phyloP scores from a whole-genome alignment of 768 basidiomycete species.

The Rhizopogon vulgaris region DNA sequence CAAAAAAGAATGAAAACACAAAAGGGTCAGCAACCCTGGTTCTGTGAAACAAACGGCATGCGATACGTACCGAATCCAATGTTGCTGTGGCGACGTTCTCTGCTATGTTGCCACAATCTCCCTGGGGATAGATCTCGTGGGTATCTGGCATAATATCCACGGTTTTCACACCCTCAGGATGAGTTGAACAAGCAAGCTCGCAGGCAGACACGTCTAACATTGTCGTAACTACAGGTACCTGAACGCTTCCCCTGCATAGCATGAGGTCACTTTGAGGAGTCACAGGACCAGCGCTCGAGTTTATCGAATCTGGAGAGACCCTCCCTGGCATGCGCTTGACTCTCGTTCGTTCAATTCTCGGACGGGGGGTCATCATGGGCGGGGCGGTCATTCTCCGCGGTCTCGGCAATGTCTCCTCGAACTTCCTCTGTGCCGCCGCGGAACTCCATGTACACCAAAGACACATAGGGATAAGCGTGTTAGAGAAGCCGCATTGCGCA shows the following conservation, averaged over 20 bases:
- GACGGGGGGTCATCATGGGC: slow-evolving; percentile 6
- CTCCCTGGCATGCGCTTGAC: slow-evolving; percentile 8
- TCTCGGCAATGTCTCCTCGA: slow-evolving; percentile 34
- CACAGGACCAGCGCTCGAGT: slow-evolving; percentile 14
- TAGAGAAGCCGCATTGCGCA: slow-evolving; percentile 39
- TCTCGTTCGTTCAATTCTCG: slow-evolving; percentile 8
- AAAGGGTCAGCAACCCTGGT: slow-evolving; percentile 16
- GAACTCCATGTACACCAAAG: slow-evolving; percentile 48
- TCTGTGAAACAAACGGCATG: slow-evolving; percentile 10
- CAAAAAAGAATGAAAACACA: slow-evolving; percentile 1
- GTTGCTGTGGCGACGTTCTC: slow-evolving; percentile 20
- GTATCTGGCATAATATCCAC: not conserved
- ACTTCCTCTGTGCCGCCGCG: slow-evolving; percentile 31
- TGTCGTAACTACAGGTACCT: slow-evolving; percentile 25
- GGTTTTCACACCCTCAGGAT: not conserved
- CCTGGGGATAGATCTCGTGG: slow-evolving; percentile 5
- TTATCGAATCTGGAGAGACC: slow-evolving; percentile 15
- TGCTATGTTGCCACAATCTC: slow-evolving; percentile 10
- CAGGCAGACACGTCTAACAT: slow-evolving; percentile 15
- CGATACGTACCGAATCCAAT: slow-evolving; percentile 24
- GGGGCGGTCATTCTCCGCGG: slow-evolving; percentile 27
- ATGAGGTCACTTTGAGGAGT: slow-evolving; percentile 17
- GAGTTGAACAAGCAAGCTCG: slow-evolving; percentile 7
- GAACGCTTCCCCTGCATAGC: slow-evolving; percentile 1
- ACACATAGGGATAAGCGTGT: slow-evolving; percentile 43